Conservation (phyloP, 257 asterid species). For the Penstemon newberryi region DNA sequence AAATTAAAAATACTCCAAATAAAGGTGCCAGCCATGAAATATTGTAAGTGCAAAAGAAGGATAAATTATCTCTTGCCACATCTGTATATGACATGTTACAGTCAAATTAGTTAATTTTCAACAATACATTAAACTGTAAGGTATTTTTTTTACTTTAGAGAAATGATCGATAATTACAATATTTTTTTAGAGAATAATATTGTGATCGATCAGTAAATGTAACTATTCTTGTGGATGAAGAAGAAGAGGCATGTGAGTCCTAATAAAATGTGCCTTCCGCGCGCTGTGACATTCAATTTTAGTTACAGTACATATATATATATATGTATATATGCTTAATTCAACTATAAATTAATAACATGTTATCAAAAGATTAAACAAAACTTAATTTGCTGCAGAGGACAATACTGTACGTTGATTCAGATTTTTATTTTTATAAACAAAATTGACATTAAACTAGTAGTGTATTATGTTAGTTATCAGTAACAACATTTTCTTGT, state of each 20-base stretch:
- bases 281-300: slow-evolving; percentile 17
- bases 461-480: background rate
- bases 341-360: slow-evolving; percentile 24
- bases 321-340: slow-evolving; percentile 13
- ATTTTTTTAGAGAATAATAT: background rate
- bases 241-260: slow-evolving; percentile 53
- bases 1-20: too few species aligned
- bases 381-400: slow-evolving; percentile 32
- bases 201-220: background rate
- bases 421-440: slow-evolving; percentile 20
- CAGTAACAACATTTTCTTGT: slow-evolving; percentile 19
- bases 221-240: background rate
- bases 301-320: slow-evolving; percentile 14
- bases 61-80: too few species aligned
- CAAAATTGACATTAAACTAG: slow-evolving; percentile 5
- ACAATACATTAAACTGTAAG: too few species aligned
- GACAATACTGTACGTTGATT: slow-evolving; percentile 34
- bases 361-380: slow-evolving; percentile 20
- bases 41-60: too few species aligned
- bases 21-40: too few species aligned
- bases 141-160: too few species aligned
- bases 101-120: too few species aligned
- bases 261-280: slow-evolving; percentile 33
- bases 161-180: background rate
- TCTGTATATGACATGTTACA: too few species aligned